Percentiles rank a stretch among this genome's conserved stretches.
Evolutionary conservation across 331 rosid genomes (phyloP).

Genomic region (Quercus tomentella): DNA sequence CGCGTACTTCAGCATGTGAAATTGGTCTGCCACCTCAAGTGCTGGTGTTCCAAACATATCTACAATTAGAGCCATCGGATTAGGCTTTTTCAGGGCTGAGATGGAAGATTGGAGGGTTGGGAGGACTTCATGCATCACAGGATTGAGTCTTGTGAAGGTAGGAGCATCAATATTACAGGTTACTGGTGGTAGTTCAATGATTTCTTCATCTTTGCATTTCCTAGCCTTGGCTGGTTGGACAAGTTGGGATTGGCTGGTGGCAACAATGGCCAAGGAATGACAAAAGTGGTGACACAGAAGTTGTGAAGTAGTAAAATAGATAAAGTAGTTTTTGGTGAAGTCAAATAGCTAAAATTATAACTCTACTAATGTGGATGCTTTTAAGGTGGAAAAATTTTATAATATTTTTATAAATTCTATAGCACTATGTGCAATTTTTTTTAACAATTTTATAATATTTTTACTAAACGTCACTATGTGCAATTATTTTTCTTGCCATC

Average conservation of each 20-base stretch:
- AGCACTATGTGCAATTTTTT: no score
- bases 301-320: not conserved
- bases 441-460: no score
- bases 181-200: constrained; percentile 26
- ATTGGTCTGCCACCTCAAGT: not conserved
- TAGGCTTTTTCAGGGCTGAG: not conserved
- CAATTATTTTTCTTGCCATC: no score
- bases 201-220: not conserved
- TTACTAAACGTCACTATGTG: no score
- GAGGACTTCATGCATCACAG: constrained; percentile 12
- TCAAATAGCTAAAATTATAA: no score
- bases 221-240: constrained; percentile 5
- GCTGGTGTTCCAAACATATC: not conserved
- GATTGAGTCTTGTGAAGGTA: not conserved
- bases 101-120: constrained; percentile 15
- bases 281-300: constrained; percentile 21
- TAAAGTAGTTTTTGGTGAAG: rapidly evolving
- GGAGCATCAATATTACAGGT: not conserved
- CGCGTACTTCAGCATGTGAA: constrained; percentile 14
- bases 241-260: not conserved
- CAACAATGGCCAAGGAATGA: not conserved
- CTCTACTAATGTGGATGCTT: rapidly evolving
- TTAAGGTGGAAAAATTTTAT: no score
- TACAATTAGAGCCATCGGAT: constrained; percentile 16
- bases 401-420: no score